Evolutionary conservation across 2,329 filamentous ascomycete species (phyloP), one percentile per base, ranked within the genome.

Genomic region (Zasmidium citrigriseum): DNA sequence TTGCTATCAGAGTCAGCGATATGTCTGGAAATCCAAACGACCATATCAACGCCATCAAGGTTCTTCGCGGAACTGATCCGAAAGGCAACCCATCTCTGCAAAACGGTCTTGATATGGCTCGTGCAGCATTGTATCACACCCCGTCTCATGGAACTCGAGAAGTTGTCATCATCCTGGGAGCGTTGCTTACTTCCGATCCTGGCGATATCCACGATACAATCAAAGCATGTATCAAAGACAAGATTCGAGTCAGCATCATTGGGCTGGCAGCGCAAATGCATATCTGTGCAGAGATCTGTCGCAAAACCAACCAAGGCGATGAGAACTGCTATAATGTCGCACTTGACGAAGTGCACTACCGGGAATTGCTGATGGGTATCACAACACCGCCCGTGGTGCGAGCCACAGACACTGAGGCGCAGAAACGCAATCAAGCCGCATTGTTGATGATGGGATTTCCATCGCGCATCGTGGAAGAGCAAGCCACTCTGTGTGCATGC

Each of bases 371-470:
- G 60, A 88, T 98, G 73, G 87, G 87, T 18, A 86, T 89, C 49
- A 98, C 95, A 0, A 97, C 91, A 2, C 95, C 95, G 1, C 95
- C 93, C 0, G 88, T 92, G 18, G 90, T 92, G 12, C 86, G 90
- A n/a, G 61, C 66, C 1, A 71, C 69, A 16, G 70, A 72, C 53
- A 65, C 67, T 10, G 72, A 67, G 59, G 65, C 61, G 34, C 70
- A 65, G 54, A 74, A 60, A 53, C 67, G 64, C 65, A 76, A 83
- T 68, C 73, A 80, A 69, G 76, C 72, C 56, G 81, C 83, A 2
- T 80, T 99, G 44, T 84, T 99, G 23, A 96, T 96, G 90, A 99
- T 99, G 93, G 95, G 95, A 3, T 99, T 99, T 70, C 95, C 95
- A 0, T 96, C 91, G 4, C 85, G 93, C 38, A 89, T 89, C 2